Base-by-base conservation (phyloP, 495 filamentous ascomycete genomes). In the Neurospora tetraspora region DNA sequence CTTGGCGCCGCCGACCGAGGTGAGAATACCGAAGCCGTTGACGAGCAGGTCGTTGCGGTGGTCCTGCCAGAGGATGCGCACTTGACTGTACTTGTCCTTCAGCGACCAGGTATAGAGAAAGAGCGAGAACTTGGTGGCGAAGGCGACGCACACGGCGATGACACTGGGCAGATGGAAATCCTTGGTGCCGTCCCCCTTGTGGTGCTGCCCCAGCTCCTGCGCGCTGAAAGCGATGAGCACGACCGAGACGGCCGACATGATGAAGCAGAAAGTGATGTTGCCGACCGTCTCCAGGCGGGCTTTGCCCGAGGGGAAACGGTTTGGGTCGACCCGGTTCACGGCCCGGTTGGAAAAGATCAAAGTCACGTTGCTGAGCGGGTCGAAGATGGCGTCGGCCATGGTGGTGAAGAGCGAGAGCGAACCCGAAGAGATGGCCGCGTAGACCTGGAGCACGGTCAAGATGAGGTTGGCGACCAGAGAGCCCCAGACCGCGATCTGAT, bases 381-480 rank as follows among this genome's bases (percentile, higher is more conserved):
- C 96, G 83, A 99, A 99, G 75, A 99, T 87, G 34, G 95, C 91
- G 81, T 99, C 96, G 40, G 94, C 96, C 92, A 97, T 97, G 70
- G 96, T 99, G 8, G 96, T 97, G 85, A 98, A 97, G 69, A 99
- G 89, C 6, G 95, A 98, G 45, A 98, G 87, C 7, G 94, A 97
- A 27, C 90, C 89, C 3, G 94, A 97, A 1, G 93, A 90, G 39
- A 91, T 87, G 69, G 96, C 96, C 39, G 89, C 96, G 82, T 97
- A 99, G 45, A 98, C 82, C 77, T 99, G 96, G 5, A 99, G 84
- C 8, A 87, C 82, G 8, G 93, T 88, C 4, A 99, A 86, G 42
- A 92, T 69, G 39, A 97, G 78, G 78, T 98, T 99, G 61, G 94
- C 96, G 4, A 84, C 87, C 76, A 98, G 93, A 68, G 91, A 94